phyloP scores from a whole-genome alignment of 176 grass and related monocot species.

The Olyra latifolia region DNA sequence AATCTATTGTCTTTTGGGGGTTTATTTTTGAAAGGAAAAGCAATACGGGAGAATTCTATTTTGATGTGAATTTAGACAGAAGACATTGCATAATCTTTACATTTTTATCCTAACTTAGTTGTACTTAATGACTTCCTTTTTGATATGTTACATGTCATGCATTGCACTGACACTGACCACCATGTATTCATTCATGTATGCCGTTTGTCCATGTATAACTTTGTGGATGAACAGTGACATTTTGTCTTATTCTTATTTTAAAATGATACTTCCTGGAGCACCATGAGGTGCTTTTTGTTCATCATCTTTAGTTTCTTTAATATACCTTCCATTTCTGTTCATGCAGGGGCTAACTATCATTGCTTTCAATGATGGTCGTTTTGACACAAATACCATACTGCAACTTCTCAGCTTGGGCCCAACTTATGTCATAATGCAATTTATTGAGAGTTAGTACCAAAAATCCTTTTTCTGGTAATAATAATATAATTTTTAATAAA shows the following conservation, averaged over 20 bases:
- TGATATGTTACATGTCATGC: conserved; percentile 24
- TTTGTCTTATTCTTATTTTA: conserved; percentile 12
- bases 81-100: neutral
- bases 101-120: neutral
- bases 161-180: neutral
- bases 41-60: neutral
- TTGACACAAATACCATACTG: conserved; percentile 54
- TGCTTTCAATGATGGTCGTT: conserved; percentile 66
- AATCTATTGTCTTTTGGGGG: neutral
- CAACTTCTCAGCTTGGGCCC: conserved; percentile 81
- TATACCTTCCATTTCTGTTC: conserved; percentile 28
- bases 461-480: neutral
- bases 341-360: conserved; percentile 89
- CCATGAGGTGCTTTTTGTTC: conserved; percentile 1
- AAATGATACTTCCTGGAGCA: conserved; percentile 1
- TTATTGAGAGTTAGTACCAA: conserved; percentile 70
- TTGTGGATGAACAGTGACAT: neutral
- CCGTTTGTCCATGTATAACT: conserved; percentile 14
- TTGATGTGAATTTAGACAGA: neutral
- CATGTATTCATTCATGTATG: neutral
- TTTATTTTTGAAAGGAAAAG: neutral
- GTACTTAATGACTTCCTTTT: neutral
- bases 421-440: conserved; percentile 85
- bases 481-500: neutral
- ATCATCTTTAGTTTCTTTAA: neutral